These are phyloP conservation scores for Funneliformis geosporum DNA, from an alignment of 192 early-diverging fungal species.

Conservation along the genomic window DNA sequence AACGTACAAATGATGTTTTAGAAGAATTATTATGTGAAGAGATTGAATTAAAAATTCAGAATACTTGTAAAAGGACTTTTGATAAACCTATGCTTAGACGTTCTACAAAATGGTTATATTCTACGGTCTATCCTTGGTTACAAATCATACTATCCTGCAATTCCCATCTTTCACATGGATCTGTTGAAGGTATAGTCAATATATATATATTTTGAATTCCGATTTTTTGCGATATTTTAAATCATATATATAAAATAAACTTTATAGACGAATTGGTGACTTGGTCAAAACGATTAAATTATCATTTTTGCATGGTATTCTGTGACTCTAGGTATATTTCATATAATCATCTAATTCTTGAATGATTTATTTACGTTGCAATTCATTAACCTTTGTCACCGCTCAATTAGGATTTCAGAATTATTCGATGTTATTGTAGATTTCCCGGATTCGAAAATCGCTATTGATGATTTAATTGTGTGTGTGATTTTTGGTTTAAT, in stretches of 20 bases:
- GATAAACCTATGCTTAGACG: constrained; percentile 16
- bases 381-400: not conserved
- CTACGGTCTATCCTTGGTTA: constrained; percentile 19
- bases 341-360: not conserved
- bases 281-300: constrained; percentile 31
- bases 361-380: not conserved
- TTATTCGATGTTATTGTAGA: constrained; percentile 76
- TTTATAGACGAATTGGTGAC: not conserved
- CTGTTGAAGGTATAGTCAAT: constrained; percentile 5
- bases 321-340: constrained; percentile 21
- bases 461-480: constrained; percentile 63
- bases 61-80: constrained; percentile 8
- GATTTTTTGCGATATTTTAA: not conserved
- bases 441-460: constrained; percentile 62
- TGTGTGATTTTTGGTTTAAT: constrained; percentile 34
- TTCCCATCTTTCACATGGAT: too few relatives aligned
- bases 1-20: constrained; percentile 27
- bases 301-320: constrained; percentile 31
- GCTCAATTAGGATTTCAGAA: constrained; percentile 48
- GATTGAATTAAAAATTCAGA: constrained; percentile 15
- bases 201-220: not conserved
- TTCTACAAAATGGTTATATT: constrained; percentile 29
- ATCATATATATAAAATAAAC: not conserved
- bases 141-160: constrained; percentile 2
- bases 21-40: constrained; percentile 28